Evolutionary conservation across 495 filamentous ascomycete genomes (phyloP), one percentile per base, ranked within the genome.

Genomic region (Daldinia concentrica): DNA sequence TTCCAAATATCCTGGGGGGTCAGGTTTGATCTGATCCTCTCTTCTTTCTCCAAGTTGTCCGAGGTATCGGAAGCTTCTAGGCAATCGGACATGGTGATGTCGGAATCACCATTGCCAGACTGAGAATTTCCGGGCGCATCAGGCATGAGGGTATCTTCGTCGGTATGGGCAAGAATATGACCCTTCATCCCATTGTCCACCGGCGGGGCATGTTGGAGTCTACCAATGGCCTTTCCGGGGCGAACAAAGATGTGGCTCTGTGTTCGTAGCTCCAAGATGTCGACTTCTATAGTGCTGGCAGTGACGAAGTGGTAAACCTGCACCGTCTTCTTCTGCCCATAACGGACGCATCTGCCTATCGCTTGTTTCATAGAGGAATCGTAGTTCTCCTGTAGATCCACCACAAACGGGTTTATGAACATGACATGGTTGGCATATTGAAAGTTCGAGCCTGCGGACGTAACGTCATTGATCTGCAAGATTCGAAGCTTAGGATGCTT

Each of bases 361-460:
- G 92, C 92, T 72, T 97, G 93, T 0, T 81, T 87, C 82, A 91
- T 89, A 3, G 79, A 79, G 2, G 85, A 80, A 1, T 89, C 80
- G 68, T 90, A 94, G 12, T 85, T 79, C 29, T 88, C 80, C 55
- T 90, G 84, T 1, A 86, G 82, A 8, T 32, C 58, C 5, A 80
- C 69, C 0, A 85, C 78, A 2, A 90, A 80, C 1, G 93, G 92
- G 0, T 84, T 86, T 11, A 90, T 78, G 75, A 97, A 95, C 56
- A 96, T 85, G 34, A 94, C 82, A 67, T 95, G 93, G 62, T 92
- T 94, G 0, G 92, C 91, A 41, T 86, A 84, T 54, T 89, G 89
- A 2, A 95, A 80, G 73, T 96, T 96, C 19, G 86, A 77, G 30
- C 93, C 93, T 8, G 92, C 87, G 17, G 92, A 87, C 57, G 85